A percentile compares a stretch with the other conserved stretches of the same genome.
phyloP scores from a whole-genome alignment of 75 land plant genomes.

The Isoetes taiwanensis region DNA sequence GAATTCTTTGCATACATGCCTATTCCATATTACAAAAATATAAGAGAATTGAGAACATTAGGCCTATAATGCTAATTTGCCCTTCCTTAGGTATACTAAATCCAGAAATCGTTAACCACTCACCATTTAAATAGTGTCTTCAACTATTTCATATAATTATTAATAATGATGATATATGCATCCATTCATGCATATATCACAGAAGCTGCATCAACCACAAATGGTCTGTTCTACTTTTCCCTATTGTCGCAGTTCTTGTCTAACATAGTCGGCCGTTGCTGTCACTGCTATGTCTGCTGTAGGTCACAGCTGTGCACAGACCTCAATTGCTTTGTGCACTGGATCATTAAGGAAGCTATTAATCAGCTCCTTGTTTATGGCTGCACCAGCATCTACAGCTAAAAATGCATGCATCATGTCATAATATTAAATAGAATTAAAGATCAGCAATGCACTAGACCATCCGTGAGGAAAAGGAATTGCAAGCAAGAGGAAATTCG shows the following conservation, averaged over 20 bases:
- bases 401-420: conserved; percentile 67
- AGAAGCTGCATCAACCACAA: no score
- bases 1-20: no score
- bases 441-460: conserved; percentile 3
- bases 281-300: conserved; percentile 88
- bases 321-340: conserved; percentile 67
- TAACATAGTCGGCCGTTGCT: conserved; percentile 79
- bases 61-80: no score
- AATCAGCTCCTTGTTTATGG: conserved; percentile 69
- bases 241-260: conserved; percentile 77
- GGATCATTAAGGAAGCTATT: conserved; percentile 81
- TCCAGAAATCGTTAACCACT: no score
- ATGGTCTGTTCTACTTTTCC: neutral
- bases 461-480: neutral
- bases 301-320: conserved; percentile 75
- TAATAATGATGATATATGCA: no score
- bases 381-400: conserved; percentile 47
- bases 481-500: neutral
- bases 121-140: no score
- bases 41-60: no score
- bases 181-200: no score
- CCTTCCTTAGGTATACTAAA: no score
- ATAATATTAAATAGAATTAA: no score
- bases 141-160: no score
- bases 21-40: no score